Conservation (phyloP, 768 basidiomycete species). For the Sporobolomyces phaffii region DNA sequence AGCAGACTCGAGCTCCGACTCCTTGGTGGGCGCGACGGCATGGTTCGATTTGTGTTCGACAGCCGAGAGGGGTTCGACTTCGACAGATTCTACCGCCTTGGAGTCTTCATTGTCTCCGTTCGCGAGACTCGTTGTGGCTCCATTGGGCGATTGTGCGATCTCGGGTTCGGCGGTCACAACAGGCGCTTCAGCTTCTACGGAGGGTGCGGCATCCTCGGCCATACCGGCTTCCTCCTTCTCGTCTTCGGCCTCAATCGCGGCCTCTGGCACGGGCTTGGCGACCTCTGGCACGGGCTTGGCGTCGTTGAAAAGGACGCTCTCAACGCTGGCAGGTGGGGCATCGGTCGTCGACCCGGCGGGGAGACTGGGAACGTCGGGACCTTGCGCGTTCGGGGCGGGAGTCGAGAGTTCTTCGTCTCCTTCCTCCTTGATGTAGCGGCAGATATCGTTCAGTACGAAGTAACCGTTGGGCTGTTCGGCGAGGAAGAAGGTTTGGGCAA, state of each 20-base stretch:
- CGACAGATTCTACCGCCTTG: background rate
- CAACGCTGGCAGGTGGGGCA: constrained; percentile 10
- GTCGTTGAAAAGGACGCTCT: constrained; percentile 19
- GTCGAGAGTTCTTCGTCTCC: constrained; percentile 49
- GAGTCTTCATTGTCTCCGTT: background rate
- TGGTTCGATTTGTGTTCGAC: background rate
- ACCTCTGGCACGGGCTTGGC: background rate
- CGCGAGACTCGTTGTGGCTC: background rate
- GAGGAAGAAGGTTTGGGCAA: constrained; percentile 99
- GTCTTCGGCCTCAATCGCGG: no score
- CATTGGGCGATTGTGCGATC: background rate
- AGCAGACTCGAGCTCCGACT: background rate
- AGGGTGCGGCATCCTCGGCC: no score
- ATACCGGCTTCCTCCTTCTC: no score
- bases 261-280: no score
- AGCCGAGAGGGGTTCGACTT: background rate
- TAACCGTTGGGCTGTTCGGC: constrained; percentile 98
- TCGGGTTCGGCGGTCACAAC: no score
- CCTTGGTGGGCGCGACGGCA: background rate
- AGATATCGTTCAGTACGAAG: constrained; percentile 99
- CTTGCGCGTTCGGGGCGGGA: background rate
- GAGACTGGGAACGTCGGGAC: no score
- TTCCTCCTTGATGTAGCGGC: constrained; percentile 87
- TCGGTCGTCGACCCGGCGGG: background rate
- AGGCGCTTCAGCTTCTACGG: constrained; percentile 5